phyloP scores from a whole-genome alignment of 352 stramenopile genomes.

The Pythium aristosporum region DNA sequence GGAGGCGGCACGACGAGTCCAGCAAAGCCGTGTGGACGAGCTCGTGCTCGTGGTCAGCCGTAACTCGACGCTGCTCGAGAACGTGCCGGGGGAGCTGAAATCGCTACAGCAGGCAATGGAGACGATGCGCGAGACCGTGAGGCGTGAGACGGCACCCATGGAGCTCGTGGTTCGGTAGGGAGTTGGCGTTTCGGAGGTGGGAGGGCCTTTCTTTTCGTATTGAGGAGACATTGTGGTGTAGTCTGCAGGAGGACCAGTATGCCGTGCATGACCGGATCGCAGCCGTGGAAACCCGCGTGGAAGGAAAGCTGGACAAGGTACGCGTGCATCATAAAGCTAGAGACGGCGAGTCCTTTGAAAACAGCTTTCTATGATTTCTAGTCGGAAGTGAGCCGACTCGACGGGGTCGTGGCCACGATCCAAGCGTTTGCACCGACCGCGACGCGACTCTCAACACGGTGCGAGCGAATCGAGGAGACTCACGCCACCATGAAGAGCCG shows the following conservation, averaged over 20 bases:
- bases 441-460: slow-evolving; percentile 29
- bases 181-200: not conserved
- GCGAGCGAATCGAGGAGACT: slow-evolving; percentile 19
- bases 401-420: slow-evolving; percentile 54
- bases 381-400: slow-evolving; percentile 46
- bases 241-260: slow-evolving; percentile 49
- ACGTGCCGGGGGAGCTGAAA: not conserved
- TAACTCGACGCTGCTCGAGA: not conserved
- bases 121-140: not conserved
- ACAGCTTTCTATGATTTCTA: slow-evolving; percentile 12
- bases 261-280: slow-evolving; percentile 44
- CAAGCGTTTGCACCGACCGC: slow-evolving; percentile 47
- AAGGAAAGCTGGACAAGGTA: slow-evolving; percentile 71
- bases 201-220: not conserved
- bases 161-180: slow-evolving; percentile 14
- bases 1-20: not conserved
- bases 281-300: slow-evolving; percentile 40
- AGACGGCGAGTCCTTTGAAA: not conserved
- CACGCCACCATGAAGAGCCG: not conserved
- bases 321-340: not conserved
- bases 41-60: slow-evolving; percentile 12
- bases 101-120: not conserved
- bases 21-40: slow-evolving; percentile 1
- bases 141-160: slow-evolving; percentile 13
- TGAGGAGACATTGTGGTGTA: slow-evolving; percentile 6